These are phyloP conservation scores for Paramyrothecium roridum DNA, from an alignment of 2,329 filamentous ascomycete species.

Conservation along the genomic window DNA sequence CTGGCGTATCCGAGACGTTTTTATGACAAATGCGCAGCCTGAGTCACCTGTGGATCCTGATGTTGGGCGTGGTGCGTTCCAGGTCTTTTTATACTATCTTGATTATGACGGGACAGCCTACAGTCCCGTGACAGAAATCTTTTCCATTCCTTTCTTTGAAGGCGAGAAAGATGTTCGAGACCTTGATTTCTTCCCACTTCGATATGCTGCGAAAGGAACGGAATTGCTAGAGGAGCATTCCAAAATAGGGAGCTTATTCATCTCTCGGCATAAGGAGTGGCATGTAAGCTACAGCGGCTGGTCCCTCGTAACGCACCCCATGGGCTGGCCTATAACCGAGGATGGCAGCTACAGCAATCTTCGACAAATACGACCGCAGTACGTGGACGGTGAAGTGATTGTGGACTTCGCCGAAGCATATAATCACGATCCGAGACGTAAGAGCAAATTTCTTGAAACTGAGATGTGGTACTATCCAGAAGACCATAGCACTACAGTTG, in stretches of 20 bases:
- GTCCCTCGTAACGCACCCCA: conserved; percentile 2
- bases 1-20: too few species aligned
- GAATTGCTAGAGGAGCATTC: too few species aligned
- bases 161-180: conserved; percentile 5
- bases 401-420: conserved; percentile 9
- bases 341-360: neutral
- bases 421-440: conserved; percentile 4
- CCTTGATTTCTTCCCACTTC: conserved; percentile 4
- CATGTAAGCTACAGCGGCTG: conserved; percentile 5
- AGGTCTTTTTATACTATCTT: conserved; percentile 1
- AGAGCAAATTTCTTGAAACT: neutral
- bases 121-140: neutral
- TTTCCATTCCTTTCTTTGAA: conserved; percentile 2
- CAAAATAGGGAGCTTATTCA: neutral
- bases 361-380: conserved; percentile 4
- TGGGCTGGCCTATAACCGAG: neutral
- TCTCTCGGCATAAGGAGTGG: conserved; percentile 1
- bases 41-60: too few species aligned
- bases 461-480: neutral
- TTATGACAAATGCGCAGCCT: too few species aligned
- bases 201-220: neutral
- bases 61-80: too few species aligned
- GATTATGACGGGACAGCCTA: conserved; percentile 7
- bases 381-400: conserved; percentile 7
- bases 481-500: too few species aligned